Evolutionary conservation across 805 yeast genomes (phyloP).

Genomic region (Saturnispora galanensis): DNA sequence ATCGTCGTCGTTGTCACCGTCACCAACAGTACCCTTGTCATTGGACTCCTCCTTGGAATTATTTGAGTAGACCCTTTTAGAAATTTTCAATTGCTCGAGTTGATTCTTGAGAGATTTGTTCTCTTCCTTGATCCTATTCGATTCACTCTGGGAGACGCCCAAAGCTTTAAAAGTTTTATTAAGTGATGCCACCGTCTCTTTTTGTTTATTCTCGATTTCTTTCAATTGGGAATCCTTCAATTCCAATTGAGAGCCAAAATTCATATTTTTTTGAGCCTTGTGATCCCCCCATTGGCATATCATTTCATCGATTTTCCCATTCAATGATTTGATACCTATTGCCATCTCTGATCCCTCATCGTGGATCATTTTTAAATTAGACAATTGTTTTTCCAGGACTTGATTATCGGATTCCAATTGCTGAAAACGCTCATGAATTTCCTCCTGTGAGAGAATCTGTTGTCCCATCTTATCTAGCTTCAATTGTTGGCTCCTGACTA

Average conservation of each 20-base stretch:
- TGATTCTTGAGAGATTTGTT: constrained; percentile 52
- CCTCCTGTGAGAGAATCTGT: constrained; percentile 36
- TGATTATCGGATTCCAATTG: constrained; percentile 40
- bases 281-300: no score
- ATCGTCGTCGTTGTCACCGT: constrained; percentile 16
- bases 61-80: constrained; percentile 17
- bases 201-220: constrained; percentile 54
- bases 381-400: constrained; percentile 32
- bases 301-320: background rate
- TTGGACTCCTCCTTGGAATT: constrained; percentile 4
- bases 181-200: constrained; percentile 60
- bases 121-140: constrained; percentile 46
- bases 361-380: background rate
- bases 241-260: constrained; percentile 26
- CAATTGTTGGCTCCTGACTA: constrained; percentile 44
- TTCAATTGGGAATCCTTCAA: constrained; percentile 15
- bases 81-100: constrained; percentile 55
- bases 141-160: constrained; percentile 62
- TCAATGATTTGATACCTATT: no score
- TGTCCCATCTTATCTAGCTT: constrained; percentile 32
- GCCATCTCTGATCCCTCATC: background rate
- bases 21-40: background rate
- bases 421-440: constrained; percentile 34
- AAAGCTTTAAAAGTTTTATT: constrained; percentile 70
- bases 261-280: no score